phyloP scores from a whole-genome alignment of 2,329 filamentous ascomycete genomes.

The Aspergillus sp. region DNA sequence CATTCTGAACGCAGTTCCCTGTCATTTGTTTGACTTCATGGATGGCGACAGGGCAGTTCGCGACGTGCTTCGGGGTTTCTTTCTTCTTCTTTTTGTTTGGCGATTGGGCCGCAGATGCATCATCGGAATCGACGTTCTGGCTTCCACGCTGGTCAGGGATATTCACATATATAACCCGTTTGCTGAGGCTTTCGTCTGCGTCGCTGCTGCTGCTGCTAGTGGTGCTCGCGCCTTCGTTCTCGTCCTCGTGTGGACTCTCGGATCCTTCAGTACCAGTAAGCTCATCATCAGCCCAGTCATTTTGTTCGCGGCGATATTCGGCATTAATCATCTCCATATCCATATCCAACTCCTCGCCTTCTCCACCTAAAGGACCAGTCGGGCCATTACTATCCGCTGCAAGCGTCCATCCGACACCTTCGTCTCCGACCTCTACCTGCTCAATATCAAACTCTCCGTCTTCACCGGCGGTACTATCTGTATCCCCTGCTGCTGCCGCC shows the following conservation, averaged over 20 bases:
- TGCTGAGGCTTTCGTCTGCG: background rate
- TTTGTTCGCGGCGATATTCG: background rate
- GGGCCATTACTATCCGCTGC: background rate
- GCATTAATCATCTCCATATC: background rate
- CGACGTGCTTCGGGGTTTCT: background rate
- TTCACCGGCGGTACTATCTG: background rate
- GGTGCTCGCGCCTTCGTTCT: background rate
- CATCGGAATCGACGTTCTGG: background rate
- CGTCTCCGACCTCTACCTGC: background rate
- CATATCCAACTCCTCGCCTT: background rate
- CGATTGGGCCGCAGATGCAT: background rate
- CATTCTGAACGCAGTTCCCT: background rate
- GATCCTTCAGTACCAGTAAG: background rate
- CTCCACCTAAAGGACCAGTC: background rate
- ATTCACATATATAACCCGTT: background rate
- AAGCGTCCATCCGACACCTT: background rate
- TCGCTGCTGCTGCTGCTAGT: background rate
- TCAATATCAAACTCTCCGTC: background rate
- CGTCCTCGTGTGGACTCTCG: background rate
- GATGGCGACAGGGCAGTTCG: slow-evolving; percentile 11
- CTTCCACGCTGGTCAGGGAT: background rate
- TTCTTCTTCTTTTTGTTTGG: background rate
- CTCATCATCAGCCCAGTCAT: slow-evolving; percentile 9
- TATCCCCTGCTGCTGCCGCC: background rate
- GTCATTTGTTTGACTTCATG: slow-evolving; percentile 5